phyloP scores from a whole-genome alignment of 192 early-diverging fungal species.

The Geranomyces variabilis region DNA sequence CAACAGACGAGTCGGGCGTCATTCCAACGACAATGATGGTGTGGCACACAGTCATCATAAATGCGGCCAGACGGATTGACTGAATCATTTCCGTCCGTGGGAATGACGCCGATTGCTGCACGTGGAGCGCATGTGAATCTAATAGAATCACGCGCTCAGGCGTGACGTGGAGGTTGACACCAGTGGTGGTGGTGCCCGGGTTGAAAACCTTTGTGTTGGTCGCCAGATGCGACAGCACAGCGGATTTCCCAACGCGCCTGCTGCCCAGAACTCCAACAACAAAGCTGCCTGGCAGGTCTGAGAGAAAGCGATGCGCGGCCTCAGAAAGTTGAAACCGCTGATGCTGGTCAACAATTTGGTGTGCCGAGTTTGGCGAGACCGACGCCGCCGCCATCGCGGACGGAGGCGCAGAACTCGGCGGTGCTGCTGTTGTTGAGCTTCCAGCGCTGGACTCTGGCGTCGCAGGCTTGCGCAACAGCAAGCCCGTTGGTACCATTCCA shows the following conservation, averaged over 20 bases:
- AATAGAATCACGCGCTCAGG: slow-evolving; percentile 65
- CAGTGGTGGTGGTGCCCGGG: slow-evolving; percentile 48
- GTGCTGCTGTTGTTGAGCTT: not conserved
- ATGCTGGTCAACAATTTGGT: slow-evolving; percentile 26
- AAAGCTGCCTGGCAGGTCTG: slow-evolving; percentile 70
- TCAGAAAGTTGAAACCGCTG: slow-evolving; percentile 30
- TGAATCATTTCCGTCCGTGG: slow-evolving; percentile 54
- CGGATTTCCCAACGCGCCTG: slow-evolving; percentile 70
- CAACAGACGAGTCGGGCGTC: slow-evolving; percentile 8
- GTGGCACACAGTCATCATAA: slow-evolving; percentile 68
- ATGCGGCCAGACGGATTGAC: slow-evolving; percentile 55
- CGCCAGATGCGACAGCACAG: slow-evolving; percentile 60
- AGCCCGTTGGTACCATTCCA: slow-evolving; percentile 8
- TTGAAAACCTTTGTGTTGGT: slow-evolving; percentile 32
- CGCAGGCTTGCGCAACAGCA: slow-evolving; percentile 7
- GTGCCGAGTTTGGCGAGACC: not conserved
- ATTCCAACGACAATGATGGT: slow-evolving; percentile 60
- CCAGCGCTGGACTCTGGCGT: not conserved
- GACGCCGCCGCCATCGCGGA: not conserved
- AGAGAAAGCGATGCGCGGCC: slow-evolving; percentile 41
- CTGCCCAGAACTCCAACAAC: slow-evolving; percentile 67
- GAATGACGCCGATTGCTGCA: slow-evolving; percentile 22
- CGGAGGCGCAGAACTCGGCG: not conserved
- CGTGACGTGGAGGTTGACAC: slow-evolving; percentile 70
- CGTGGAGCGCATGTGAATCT: slow-evolving; percentile 59